Conservation (phyloP, 345 rosid species). For the Syzygium aromaticum region DNA sequence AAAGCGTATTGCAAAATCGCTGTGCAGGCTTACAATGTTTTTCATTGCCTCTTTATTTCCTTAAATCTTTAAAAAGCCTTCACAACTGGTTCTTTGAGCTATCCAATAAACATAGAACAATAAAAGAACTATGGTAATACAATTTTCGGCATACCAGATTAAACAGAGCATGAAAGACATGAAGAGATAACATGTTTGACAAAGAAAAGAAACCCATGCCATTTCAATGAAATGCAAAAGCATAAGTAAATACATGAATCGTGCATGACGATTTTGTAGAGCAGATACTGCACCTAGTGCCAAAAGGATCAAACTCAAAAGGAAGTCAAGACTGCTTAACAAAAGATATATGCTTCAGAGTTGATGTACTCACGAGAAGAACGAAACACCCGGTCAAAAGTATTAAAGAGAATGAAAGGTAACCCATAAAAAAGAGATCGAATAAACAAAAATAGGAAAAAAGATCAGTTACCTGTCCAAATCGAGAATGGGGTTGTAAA, state of each 20-base stretch:
- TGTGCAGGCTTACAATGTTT: neutral
- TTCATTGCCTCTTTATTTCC: neutral
- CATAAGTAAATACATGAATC: neutral
- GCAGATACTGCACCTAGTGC: neutral
- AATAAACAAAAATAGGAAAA: neutral
- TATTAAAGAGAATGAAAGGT: neutral
- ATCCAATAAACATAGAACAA: neutral
- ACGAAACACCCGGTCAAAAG: neutral
- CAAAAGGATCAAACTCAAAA: neutral
- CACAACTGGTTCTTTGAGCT: neutral
- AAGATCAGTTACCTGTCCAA: constrained; percentile 65
- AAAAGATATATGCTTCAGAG: neutral
- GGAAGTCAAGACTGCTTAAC: neutral
- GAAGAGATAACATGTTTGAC: neutral
- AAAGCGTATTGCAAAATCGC: neutral
- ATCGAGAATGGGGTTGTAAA: constrained; percentile 91
- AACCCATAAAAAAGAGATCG: neutral
- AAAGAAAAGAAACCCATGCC: neutral
- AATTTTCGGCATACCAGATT: neutral
- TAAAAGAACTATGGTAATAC: neutral
- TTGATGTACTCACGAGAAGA: neutral
- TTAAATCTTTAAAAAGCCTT: neutral
- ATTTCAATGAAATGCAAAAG: neutral
- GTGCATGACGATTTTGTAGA: neutral
- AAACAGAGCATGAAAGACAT: neutral